These are phyloP conservation scores for Lactifluus echinatus DNA, from an alignment of 768 basidiomycete species.

Conservation along the genomic window DNA sequence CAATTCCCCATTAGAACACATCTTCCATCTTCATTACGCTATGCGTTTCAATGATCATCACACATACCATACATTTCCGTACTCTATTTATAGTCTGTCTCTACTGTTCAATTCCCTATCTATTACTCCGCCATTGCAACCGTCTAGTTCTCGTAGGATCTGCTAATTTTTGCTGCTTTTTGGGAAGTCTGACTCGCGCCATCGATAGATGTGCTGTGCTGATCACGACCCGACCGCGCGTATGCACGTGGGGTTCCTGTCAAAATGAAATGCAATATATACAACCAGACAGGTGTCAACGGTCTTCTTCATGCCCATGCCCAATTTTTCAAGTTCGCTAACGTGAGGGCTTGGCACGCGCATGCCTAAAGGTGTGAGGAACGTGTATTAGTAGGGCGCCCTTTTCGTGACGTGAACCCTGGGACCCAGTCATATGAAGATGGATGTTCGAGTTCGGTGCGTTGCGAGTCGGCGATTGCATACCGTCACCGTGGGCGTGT, in stretches of 20 bases:
- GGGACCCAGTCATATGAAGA: not conserved
- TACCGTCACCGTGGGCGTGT: not conserved
- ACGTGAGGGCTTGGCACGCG: too few species aligned
- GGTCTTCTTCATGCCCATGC: too few species aligned
- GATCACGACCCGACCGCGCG: not conserved
- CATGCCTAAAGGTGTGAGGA: not conserved
- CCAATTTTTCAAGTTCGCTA: too few species aligned
- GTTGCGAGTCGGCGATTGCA: not conserved
- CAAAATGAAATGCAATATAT: not conserved
- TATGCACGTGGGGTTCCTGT: not conserved
- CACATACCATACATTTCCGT: not conserved
- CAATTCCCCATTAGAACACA: slow-evolving; percentile 10
- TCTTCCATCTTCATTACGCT: slow-evolving; percentile 6
- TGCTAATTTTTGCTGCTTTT: not conserved
- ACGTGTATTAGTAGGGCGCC: not conserved
- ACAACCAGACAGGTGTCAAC: not conserved
- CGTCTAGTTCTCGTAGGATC: slow-evolving; percentile 1
- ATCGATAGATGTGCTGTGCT: not conserved
- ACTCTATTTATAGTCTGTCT: not conserved
- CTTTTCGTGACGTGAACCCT: not conserved
- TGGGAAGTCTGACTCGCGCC: not conserved
- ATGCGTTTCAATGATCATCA: not conserved
- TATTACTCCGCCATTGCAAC: not conserved
- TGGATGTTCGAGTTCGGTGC: not conserved
- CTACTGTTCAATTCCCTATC: not conserved